phyloP scores from a whole-genome alignment of 495 filamentous ascomycete genomes.

The Talaromyces stipitatus region DNA sequence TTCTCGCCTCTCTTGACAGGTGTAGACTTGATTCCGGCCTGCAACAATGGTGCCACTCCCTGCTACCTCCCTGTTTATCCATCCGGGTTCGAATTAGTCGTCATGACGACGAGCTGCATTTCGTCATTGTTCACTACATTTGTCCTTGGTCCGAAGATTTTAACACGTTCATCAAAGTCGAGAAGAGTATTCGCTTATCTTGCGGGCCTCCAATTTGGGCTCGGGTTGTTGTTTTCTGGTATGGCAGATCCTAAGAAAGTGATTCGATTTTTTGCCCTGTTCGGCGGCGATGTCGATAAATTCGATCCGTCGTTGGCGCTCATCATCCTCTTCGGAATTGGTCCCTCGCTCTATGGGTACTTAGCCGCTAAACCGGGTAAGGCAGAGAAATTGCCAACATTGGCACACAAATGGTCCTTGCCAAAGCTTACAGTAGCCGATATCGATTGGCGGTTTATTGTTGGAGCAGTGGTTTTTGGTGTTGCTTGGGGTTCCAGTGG shows the following conservation, averaged over 20 bases:
- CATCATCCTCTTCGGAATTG: conserved; percentile 44
- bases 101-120: conserved; percentile 24
- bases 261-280: conserved; percentile 40
- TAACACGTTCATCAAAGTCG: conserved; percentile 21
- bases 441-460: conserved; percentile 46
- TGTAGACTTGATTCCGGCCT: conserved; percentile 26
- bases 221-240: conserved; percentile 45
- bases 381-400: conserved; percentile 22
- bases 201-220: conserved; percentile 45
- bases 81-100: conserved; percentile 19
- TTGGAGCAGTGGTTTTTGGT: conserved; percentile 44
- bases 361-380: conserved; percentile 24
- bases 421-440: conserved; percentile 40
- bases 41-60: conserved; percentile 22
- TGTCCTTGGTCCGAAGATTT: conserved; percentile 17
- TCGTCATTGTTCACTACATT: conserved; percentile 28
- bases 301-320: conserved; percentile 49
- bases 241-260: conserved; percentile 51
- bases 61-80: conserved; percentile 47
- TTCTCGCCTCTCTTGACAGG: conserved; percentile 14
- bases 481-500: conserved; percentile 49
- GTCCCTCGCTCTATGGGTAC: conserved; percentile 34
- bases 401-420: conserved; percentile 38
- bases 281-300: conserved; percentile 29
- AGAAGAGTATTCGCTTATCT: conserved; percentile 28